Base-by-base conservation (phyloP, 257 asterid species). In the Gynochthodes officinalis region DNA sequence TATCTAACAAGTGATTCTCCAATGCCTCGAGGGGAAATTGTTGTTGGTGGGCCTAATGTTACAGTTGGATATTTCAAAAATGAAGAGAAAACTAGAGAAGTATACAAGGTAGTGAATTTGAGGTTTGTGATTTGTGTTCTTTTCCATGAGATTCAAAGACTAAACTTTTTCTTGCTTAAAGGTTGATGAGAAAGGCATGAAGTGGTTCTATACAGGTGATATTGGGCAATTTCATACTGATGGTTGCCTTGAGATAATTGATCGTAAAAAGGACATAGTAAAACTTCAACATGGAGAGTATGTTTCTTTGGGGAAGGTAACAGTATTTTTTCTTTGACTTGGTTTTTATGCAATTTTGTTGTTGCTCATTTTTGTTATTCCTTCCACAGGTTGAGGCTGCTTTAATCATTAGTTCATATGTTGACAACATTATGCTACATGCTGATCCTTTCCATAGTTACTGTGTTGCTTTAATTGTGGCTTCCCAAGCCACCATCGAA, bases 261-360 rank as follows among this genome's bases (percentile, higher is more conserved):
- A 95, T 76, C 99, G 97, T 65, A 95, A 86, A 81, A 95, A 95
- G 84, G 99, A 92, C 77, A 95, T 92, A 14, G 97, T 92, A 25
- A 95, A 95, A 76, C 97, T 95, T 78, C 98, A 91, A 84, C 99
- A 95, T 37, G 99, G 98, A 64, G 99, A 95, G 80, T 95, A 95
- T 69, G 99, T 95, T 37, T 95, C 99, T 43, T 84, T 95, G 32
- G 98, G 99, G 54, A 95, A 92, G 99, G 99, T 88, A 79, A 25
- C 64, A 21, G 40, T 40, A 52, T 27, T 57, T 48, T n/a, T 4
- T 23, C 16, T 44, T 71, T 28, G 39, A 21, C 75, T 55, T 7
- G 32, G 23, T 15, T 39, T 7, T 64, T 65, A 5, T 19, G 8
- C 33, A 37, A 25, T 44, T 46, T 52, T 21, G 5, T 48, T 72